Evolutionary conservation across 2,329 filamentous ascomycete genomes (phyloP).

Genomic region (Venturia aucupariae): DNA sequence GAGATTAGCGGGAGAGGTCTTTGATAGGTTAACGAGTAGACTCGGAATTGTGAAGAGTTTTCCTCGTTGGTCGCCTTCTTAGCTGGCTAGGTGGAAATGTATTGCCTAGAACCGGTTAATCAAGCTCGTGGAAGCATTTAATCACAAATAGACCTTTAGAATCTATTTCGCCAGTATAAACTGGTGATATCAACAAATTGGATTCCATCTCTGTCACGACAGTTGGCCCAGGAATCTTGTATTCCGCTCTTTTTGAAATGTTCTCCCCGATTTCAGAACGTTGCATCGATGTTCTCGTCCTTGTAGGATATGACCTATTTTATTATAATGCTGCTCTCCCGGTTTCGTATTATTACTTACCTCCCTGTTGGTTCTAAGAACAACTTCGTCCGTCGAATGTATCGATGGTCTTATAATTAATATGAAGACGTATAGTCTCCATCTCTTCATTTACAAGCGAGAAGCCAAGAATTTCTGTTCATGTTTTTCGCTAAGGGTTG

Average conservation of each 20-base stretch:
- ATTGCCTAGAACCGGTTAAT: constrained; percentile 31
- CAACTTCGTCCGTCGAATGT: constrained; percentile 33
- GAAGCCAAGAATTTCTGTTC: constrained; percentile 39
- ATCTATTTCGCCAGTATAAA: constrained; percentile 39
- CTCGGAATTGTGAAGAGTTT: constrained; percentile 27
- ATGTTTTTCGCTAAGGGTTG: constrained; percentile 34
- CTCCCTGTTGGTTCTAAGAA: constrained; percentile 28
- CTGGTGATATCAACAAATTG: constrained; percentile 42
- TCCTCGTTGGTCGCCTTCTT: constrained; percentile 24
- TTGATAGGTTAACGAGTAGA: constrained; percentile 30
- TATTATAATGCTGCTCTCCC: constrained; percentile 28
- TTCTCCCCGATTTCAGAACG: constrained; percentile 36
- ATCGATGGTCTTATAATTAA: constrained; percentile 35
- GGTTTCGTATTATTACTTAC: constrained; percentile 23
- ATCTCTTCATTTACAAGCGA: constrained; percentile 35
- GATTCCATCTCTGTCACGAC: constrained; percentile 44
- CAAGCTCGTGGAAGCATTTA: no score
- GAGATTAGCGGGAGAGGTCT: constrained; percentile 34
- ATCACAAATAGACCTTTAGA: not conserved
- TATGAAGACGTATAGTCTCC: constrained; percentile 40
- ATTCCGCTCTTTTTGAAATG: constrained; percentile 33
- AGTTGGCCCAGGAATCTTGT: constrained; percentile 35
- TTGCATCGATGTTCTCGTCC: constrained; percentile 32
- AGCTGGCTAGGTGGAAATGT: constrained; percentile 38
- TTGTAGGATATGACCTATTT: constrained; percentile 33